These are phyloP conservation scores for Cryptococcus floricola DNA, from an alignment of 1,284 basidiomycete species.

Conservation along the genomic window DNA sequence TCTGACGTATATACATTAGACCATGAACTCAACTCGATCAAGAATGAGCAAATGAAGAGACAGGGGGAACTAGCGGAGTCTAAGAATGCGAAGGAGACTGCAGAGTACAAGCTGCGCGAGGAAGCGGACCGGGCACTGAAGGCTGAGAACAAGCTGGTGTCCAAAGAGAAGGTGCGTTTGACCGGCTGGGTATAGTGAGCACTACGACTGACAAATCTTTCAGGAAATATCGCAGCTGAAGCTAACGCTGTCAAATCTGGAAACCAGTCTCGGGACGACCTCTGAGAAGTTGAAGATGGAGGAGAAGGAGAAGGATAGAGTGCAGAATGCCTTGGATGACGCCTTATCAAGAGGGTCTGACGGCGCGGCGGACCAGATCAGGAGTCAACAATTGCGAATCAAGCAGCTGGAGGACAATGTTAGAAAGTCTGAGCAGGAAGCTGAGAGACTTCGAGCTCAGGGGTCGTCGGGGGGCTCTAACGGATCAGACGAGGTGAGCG, in stretches of 20 bases:
- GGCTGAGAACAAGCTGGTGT: conserved; percentile 23
- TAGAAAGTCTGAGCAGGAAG: conserved; percentile 22
- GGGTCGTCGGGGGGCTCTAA: conserved; percentile 9
- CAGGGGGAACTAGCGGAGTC: conserved; percentile 26
- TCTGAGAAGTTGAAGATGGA: conserved; percentile 26
- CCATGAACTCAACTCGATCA: conserved; percentile 34
- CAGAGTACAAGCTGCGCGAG: conserved; percentile 33
- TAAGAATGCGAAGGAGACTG: conserved; percentile 28
- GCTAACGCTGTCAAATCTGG: conserved; percentile 40
- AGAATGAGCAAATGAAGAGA: conserved; percentile 41
- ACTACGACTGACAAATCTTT: background rate
- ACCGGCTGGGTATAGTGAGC: background rate
- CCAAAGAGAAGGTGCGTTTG: conserved; percentile 20
- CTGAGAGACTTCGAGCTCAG: conserved; percentile 18
- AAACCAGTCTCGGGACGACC: conserved; percentile 27
- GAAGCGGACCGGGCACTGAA: conserved; percentile 33
- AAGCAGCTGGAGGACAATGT: conserved; percentile 32
- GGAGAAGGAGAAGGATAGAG: conserved; percentile 34
- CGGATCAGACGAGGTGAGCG: conserved; percentile 16
- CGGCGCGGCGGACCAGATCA: conserved; percentile 9
- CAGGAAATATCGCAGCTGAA: conserved; percentile 36
- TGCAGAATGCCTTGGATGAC: conserved; percentile 32
- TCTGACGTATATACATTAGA: conserved; percentile 19
- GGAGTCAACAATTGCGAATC: conserved; percentile 16
- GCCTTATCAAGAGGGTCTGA: conserved; percentile 9